phyloP scores from a whole-genome alignment of 257 asterid species.

The Plantago elongata region DNA sequence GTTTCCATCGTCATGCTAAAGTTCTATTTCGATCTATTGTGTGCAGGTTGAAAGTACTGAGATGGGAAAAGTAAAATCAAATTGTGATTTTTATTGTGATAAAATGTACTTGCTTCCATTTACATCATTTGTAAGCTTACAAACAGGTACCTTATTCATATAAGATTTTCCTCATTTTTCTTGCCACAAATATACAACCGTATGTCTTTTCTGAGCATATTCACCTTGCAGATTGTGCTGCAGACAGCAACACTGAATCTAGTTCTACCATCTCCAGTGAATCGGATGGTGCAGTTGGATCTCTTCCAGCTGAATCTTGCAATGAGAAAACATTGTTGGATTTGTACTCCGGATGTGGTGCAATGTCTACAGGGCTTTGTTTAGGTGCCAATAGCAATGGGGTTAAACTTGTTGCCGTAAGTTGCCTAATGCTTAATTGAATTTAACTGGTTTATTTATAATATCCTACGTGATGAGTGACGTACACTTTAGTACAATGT shows the following conservation, averaged over 20 bases:
- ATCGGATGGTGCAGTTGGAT: conserved; percentile 23
- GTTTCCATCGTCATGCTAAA: background rate
- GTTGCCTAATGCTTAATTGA: conserved; percentile 10
- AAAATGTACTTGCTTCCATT: conserved; percentile 61
- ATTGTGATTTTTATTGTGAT: conserved; percentile 53
- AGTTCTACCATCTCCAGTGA: conserved; percentile 62
- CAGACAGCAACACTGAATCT: conserved; percentile 34
- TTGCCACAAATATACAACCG: background rate
- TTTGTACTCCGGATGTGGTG: conserved; percentile 93
- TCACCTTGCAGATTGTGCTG: conserved; percentile 28
- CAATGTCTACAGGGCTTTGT: conserved; percentile 87
- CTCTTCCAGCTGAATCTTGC: conserved; percentile 12
- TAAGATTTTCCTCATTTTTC: background rate
- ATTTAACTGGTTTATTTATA: background rate
- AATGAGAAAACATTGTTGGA: conserved; percentile 54
- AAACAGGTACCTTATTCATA: conserved; percentile 31
- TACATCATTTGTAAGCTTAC: conserved; percentile 47
- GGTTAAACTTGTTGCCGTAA: conserved; percentile 66
- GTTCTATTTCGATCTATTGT: background rate
- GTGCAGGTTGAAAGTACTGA: conserved; percentile 30
- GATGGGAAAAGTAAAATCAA: conserved; percentile 18
- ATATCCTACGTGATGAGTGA: background rate
- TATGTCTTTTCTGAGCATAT: background rate
- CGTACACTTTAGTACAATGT: background rate
- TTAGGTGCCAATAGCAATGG: conserved; percentile 65